Evolutionary conservation across 2,329 filamentous ascomycete genomes (phyloP), one percentile per base, ranked within the genome.

Genomic region (Colletotrichum liaoningense): DNA sequence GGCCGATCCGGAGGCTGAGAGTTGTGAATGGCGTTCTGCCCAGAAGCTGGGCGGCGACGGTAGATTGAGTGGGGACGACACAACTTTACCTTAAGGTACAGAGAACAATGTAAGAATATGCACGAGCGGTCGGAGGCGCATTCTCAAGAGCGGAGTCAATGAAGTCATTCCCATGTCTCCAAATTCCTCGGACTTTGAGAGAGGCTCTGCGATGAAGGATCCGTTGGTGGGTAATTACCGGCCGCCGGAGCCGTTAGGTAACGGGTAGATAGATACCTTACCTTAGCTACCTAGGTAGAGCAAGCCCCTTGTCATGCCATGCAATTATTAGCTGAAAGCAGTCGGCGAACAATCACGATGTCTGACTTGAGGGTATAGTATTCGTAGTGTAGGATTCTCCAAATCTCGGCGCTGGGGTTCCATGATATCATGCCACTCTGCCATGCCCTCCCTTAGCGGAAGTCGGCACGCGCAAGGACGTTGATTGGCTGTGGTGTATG

Each of bases 381-480:
- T 35, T 49, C 38, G 57, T 12, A 60, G 42, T 19, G 28, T 62
- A 46, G 69, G 46, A 63, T 59, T 63, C 67, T 9, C 42, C 42
- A 49, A 49, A 49, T 49, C 42, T 73, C 67, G 71, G 62, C 71
- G 55, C 46, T 12, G 56, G 68, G 11, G 67, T 49, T 65, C 67
- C 67, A 73, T 73, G 70, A 70, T 71, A 73, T 70, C 70, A 73
- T 70, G 67, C 67, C 55, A 70, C 56, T 60, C 38, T 65, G 60
- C 60, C 60, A 24, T 73, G 46, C 35, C 60, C 60, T 70, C 71
- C 67, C 71, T 73, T 52, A 60, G 60, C 71, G 71, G 71, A 71
- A 73, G 46, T 73, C 71, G 71, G 71, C 71, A 73, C 62, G 35
- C 33, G 42, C 19, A 22, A 46, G 12, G 8, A 19, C 28, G 69